Percentiles rank a stretch among this genome's conserved stretches.
Evolutionary conservation across 176 grass and related monocot species (phyloP).

Genomic region (Pharus latifolius): DNA sequence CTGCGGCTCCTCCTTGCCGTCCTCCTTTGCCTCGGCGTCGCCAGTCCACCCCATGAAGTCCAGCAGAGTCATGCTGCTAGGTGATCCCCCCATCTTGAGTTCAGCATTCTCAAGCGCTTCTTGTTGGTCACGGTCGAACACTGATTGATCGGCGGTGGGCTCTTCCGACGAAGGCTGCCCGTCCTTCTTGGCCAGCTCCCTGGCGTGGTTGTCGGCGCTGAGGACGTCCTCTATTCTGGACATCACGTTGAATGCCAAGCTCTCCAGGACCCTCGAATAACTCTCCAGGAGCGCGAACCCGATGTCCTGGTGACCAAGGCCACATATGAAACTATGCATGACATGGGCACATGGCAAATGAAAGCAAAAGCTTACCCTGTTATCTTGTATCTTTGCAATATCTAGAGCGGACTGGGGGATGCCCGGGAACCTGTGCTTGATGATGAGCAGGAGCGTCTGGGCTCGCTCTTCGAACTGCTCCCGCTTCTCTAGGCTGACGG

Average conservation of each 20-base stretch:
- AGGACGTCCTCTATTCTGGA: constrained; percentile 83
- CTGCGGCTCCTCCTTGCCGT: constrained; percentile 5
- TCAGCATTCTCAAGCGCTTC: constrained; percentile 5
- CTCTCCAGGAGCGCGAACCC: constrained; percentile 82
- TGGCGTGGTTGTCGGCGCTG: constrained; percentile 40
- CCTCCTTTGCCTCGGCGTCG: constrained; percentile 17
- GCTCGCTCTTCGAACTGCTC: constrained; percentile 98
- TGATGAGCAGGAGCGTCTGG: constrained; percentile 81
- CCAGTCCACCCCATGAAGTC: constrained; percentile 80
- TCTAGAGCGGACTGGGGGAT: constrained; percentile 81
- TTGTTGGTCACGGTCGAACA: neutral
- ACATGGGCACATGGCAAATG: too few species aligned
- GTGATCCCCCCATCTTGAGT: constrained; percentile 5
- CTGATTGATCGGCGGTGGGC: neutral
- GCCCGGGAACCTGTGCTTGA: constrained; percentile 92
- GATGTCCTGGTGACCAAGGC: constrained; percentile 40
- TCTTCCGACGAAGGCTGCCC: neutral
- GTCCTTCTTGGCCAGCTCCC: constrained; percentile 30
- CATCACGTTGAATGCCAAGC: constrained; percentile 84
- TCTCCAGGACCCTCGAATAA: constrained; percentile 92
- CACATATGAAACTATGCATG: too few species aligned
- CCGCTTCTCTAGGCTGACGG: constrained; percentile 82
- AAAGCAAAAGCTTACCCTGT: constrained; percentile 73
- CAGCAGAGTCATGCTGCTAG: constrained; percentile 46
- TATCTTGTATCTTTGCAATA: constrained; percentile 94